Base-by-base conservation (phyloP, 164 flowering plant species). In the Chloranthus sessilifolius region DNA sequence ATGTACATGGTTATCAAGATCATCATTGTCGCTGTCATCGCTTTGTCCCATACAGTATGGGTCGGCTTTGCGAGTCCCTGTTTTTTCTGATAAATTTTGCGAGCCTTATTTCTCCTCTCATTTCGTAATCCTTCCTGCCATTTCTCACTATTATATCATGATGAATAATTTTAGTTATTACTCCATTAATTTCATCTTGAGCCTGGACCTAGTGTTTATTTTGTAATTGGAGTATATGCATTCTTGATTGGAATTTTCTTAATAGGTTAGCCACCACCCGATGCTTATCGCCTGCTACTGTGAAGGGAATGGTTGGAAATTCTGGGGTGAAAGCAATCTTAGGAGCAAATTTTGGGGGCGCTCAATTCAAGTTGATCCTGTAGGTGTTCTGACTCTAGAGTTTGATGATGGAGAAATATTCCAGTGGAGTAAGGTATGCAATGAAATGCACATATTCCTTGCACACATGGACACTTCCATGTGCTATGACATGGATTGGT, bases 271-370 rank as follows among this genome's bases (percentile, higher is more conserved):
- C 59, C 98, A 91, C 68, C 98, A 88, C 56, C 98, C 98, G 36
- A 91, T 87, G 14, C 70, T 88, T 40, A 75, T 91, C 60, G 98
- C 96, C 55, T 91, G 96, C 68, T 96, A 91, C 58, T 91, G 92
- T 68, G 92, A 91, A 74, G 98, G 98, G 37, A 87, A 61, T 61
- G 98, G 98, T 21, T 91, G 98, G 98, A 91, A 83, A 60, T 80
- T 91, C 65, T 88, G 85, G 86, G 89, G 73, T 31, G 98, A 91
- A 53, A 91, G 90, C 59, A 91, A 91, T 59, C 60, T 91, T 14
- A 77, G 74, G 25, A 65, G 83, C 29, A 91, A 85, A 59, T 91
- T 91, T 59, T 83, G 92, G 96, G 98, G 98, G 2, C 66, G 79
- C 40, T 85, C 98, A 25, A 88, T 91, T 72, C 98, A 91, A 73